Base-by-base conservation (phyloP, 805 yeast genomes). In the Millerozyma miso region DNA sequence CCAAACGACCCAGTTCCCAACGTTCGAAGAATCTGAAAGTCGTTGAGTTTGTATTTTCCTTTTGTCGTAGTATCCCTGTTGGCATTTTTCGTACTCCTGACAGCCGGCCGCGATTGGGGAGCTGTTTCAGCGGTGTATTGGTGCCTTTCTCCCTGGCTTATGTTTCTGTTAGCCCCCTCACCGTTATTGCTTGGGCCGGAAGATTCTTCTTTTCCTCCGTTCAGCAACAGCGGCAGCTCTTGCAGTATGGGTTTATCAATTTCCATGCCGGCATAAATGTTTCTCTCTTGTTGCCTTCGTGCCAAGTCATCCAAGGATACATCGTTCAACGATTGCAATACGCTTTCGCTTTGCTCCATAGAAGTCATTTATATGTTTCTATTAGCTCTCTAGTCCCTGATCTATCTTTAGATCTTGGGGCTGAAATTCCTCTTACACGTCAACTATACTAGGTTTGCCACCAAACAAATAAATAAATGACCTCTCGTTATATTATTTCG, bases 1-100 rank as follows among this genome's bases (percentile, higher is more conserved):
- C 83, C 83, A 58, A 79, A 79, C 8, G 81, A 76, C 1, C 83
- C 83, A 0, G 83, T 79, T 14, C 83, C 83, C 41, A 79, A 60
- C 3, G 83, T 79, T 38, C 83, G 58, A 62, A 78, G 63, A 32
- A 79, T 73, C 45, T 75, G 77, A 55, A 79, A 79, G 56, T 79
- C 83, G 42, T 64, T 65, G 34, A 79, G 56, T n/a, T 79, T 65
- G 51, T 79, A 79, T 54, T 78, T 78, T 23, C 82, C 82, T 53
- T 75, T 77, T 33, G 82, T 75, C 3, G 69, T 68, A 5, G 78
- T 67, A 38, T 60, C 63, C 32, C 53, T 52, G 35, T 51, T 39
- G 8, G 33, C 15, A 42, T 55, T 58, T 31, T 50, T 52, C 6
- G 53, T 49, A 23, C 29, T 26, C 16, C 33, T 33, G 13, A 17